phyloP scores from a whole-genome alignment of 2,329 filamentous ascomycete species.

The Albifimbria verrucaria region DNA sequence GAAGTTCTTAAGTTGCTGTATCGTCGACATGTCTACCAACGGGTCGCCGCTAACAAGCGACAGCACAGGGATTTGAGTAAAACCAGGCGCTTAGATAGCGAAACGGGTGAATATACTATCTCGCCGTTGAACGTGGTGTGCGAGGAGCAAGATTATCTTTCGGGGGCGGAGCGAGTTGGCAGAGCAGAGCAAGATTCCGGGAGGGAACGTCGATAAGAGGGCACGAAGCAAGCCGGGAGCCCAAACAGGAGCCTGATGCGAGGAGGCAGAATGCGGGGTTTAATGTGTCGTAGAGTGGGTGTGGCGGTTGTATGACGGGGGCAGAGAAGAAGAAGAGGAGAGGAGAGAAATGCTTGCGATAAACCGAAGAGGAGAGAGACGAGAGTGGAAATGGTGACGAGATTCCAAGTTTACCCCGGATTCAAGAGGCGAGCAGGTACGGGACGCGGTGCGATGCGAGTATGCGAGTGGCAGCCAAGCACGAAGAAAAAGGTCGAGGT shows the following conservation, averaged over 20 bases:
- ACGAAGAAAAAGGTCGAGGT: background rate
- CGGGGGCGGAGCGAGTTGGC: too few species aligned
- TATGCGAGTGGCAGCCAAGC: background rate
- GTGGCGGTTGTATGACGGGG: slow-evolving; percentile 11
- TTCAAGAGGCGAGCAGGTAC: background rate
- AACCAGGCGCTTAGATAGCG: too few species aligned
- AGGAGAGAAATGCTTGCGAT: slow-evolving; percentile 5
- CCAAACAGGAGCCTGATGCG: too few species aligned
- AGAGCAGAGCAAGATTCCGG: too few species aligned
- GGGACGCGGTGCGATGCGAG: background rate
- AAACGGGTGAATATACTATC: too few species aligned
- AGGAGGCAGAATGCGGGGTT: slow-evolving; percentile 18
- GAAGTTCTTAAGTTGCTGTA: slow-evolving; percentile 97
- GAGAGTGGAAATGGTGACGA: slow-evolving; percentile 1
- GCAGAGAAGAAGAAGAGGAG: slow-evolving; percentile 12
- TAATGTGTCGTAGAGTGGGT: slow-evolving; percentile 11
- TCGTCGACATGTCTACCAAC: slow-evolving; percentile 56
- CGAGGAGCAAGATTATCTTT: too few species aligned
- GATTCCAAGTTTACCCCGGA: background rate
- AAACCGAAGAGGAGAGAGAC: slow-evolving; percentile 3
- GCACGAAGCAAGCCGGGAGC: too few species aligned
- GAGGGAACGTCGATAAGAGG: too few species aligned
- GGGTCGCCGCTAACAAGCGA: slow-evolving; percentile 15
- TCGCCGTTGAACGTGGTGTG: background rate
- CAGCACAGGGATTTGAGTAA: too few species aligned